Conservation (phyloP, 2,329 filamentous ascomycete genomes). For the Aspergillus cejpii region DNA sequence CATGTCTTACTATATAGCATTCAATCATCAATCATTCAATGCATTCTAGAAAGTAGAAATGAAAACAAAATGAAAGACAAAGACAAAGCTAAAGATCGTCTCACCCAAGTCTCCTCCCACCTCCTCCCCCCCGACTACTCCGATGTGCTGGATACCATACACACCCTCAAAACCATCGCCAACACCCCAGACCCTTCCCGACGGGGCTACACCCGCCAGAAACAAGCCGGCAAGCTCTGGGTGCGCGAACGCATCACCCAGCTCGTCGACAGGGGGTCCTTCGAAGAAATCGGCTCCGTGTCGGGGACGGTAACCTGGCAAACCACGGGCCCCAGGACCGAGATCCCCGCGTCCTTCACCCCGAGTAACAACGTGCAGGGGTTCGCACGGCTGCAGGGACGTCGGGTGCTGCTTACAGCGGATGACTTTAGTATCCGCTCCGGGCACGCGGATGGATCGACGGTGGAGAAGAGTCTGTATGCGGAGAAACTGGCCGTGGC, state of each 20-base stretch:
- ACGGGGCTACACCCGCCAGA: constrained; percentile 57
- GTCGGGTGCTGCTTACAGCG: constrained; percentile 55
- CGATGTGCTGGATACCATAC: constrained; percentile 55
- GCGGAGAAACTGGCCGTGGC: constrained; percentile 56
- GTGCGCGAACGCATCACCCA: constrained; percentile 55
- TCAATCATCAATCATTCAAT: too few relatives aligned
- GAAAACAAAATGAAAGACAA: constrained; percentile 13
- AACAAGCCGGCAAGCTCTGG: constrained; percentile 59
- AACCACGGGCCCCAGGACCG: constrained; percentile 33
- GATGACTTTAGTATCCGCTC: constrained; percentile 59
- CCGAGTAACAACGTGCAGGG: constrained; percentile 60
- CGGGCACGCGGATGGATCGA: constrained; percentile 57
- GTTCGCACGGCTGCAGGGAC: constrained; percentile 47
- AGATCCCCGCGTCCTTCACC: constrained; percentile 45
- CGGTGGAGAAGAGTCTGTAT: constrained; percentile 54
- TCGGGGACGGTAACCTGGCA: constrained; percentile 56
- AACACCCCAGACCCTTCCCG: constrained; percentile 49
- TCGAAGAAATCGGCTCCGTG: constrained; percentile 55
- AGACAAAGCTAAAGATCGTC: constrained; percentile 37
- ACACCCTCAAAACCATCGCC: constrained; percentile 47
- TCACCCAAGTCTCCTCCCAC: constrained; percentile 46
- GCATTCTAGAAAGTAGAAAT: background rate
- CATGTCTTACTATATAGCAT: background rate
- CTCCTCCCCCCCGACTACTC: constrained; percentile 55
- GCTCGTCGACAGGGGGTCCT: constrained; percentile 52